Evolutionary conservation across 2,329 filamentous ascomycete species (phyloP).

Genomic region (Ophiostoma triangulosporum): DNA sequence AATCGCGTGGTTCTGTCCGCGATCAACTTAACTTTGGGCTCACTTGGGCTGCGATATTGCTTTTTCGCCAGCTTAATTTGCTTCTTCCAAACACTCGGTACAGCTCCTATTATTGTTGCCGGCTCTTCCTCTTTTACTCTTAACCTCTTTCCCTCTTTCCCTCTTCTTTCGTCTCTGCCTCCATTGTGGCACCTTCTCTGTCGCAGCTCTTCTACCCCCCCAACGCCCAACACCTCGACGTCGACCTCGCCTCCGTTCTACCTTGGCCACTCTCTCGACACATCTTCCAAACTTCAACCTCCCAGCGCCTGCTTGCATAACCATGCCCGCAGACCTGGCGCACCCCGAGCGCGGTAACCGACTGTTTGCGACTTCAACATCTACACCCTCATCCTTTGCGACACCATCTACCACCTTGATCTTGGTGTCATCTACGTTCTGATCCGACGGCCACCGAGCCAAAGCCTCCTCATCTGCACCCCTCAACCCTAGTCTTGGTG

Average conservation of each 20-base stretch:
- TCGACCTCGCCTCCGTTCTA: neutral
- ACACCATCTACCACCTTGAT: neutral
- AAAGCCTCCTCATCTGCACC: neutral
- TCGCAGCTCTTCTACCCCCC: neutral
- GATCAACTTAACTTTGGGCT: conserved; percentile 6
- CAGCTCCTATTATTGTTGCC: neutral
- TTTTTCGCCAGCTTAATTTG: neutral
- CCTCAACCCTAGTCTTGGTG: neutral
- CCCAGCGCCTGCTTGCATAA: neutral
- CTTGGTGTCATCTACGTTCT: neutral
- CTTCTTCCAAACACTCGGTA: neutral
- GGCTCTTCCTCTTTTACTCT: neutral
- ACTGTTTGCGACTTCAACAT: conserved; percentile 2
- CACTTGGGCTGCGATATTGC: neutral
- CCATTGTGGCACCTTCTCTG: neutral
- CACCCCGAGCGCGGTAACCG: conserved; percentile 9
- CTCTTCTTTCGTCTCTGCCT: neutral
- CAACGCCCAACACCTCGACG: neutral
- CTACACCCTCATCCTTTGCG: neutral
- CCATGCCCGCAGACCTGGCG: conserved; percentile 9
- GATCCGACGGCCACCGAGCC: neutral
- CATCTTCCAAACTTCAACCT: neutral
- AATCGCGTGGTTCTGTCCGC: conserved; percentile 9
- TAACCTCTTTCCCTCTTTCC: neutral
- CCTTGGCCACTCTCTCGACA: neutral